Conservation (phyloP, 208 protist species). For the Leishmania mexicana region DNA sequence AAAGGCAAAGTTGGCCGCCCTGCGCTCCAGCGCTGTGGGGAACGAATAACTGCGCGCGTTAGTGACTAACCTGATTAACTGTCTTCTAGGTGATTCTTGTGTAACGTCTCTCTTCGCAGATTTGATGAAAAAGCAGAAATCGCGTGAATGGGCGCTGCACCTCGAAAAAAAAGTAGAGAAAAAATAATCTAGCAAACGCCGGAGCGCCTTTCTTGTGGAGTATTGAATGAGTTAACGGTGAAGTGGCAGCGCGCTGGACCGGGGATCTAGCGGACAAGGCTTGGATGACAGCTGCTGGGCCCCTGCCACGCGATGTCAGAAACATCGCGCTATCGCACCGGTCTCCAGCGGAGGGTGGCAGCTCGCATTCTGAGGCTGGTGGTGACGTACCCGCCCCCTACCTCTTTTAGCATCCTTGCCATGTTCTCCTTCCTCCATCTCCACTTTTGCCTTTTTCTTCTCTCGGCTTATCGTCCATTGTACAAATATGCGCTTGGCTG, state of each 20-base stretch:
- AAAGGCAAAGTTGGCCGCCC: conserved; percentile 55
- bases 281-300: too few species aligned
- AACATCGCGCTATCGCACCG: neutral
- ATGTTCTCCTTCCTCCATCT: neutral
- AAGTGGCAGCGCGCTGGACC: neutral
- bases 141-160: neutral
- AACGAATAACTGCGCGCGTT: conserved; percentile 18
- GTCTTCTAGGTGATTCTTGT: neutral
- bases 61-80: neutral
- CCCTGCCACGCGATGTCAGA: neutral
- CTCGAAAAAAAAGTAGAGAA: neutral
- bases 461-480: neutral
- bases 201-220: neutral
- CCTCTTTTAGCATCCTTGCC: neutral
- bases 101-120: neutral
- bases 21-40: conserved; percentile 45
- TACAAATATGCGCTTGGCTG: neutral
- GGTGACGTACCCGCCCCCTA: neutral
- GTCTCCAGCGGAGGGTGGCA: neutral
- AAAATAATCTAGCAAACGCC: too few species aligned
- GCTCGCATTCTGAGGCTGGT: neutral
- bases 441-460: neutral
- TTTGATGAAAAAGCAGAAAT: neutral
- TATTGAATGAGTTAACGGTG: too few species aligned
- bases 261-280: too few species aligned